Conservation (phyloP, 345 rosid species). For the Cardamine chenopodiifolia region DNA sequence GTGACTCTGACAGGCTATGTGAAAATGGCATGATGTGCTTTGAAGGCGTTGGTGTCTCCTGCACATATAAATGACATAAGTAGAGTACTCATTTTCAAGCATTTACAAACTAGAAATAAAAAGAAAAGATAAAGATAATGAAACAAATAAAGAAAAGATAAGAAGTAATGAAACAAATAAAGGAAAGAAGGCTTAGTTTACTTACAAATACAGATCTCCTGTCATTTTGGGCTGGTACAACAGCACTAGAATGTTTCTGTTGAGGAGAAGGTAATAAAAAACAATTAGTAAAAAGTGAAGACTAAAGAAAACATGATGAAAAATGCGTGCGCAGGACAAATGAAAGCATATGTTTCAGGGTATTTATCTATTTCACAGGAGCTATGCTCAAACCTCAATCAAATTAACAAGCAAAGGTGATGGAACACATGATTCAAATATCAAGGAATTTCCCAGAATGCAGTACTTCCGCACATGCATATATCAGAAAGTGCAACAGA, state of each 20-base stretch:
- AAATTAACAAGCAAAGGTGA: slow-evolving; percentile 3
- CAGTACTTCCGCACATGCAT: slow-evolving; percentile 21
- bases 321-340: background rate
- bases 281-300: slow-evolving; percentile 17
- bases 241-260: slow-evolving; percentile 65
- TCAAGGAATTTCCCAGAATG: slow-evolving; percentile 8
- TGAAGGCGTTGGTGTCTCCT: slow-evolving; percentile 94
- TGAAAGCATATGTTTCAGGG: slow-evolving; percentile 1
- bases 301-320: slow-evolving; percentile 15
- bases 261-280: slow-evolving; percentile 17
- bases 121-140: background rate
- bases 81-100: slow-evolving; percentile 17
- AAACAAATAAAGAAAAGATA: slow-evolving; percentile 7
- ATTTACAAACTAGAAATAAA: slow-evolving; percentile 18
- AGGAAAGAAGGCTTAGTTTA: slow-evolving; percentile 20
- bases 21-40: slow-evolving; percentile 71
- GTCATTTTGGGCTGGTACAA: slow-evolving; percentile 52
- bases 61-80: slow-evolving; percentile 29
- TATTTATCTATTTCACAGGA: slow-evolving; percentile 4
- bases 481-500: slow-evolving; percentile 26
- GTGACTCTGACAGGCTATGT: slow-evolving; percentile 76
- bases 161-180: slow-evolving; percentile 8
- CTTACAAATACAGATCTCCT: slow-evolving; percentile 74
- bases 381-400: background rate
- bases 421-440: slow-evolving; percentile 14